Evolutionary conservation across 1,139 yeast species (phyloP).

Genomic region (Hemisphaericaspora lyxosophila): DNA sequence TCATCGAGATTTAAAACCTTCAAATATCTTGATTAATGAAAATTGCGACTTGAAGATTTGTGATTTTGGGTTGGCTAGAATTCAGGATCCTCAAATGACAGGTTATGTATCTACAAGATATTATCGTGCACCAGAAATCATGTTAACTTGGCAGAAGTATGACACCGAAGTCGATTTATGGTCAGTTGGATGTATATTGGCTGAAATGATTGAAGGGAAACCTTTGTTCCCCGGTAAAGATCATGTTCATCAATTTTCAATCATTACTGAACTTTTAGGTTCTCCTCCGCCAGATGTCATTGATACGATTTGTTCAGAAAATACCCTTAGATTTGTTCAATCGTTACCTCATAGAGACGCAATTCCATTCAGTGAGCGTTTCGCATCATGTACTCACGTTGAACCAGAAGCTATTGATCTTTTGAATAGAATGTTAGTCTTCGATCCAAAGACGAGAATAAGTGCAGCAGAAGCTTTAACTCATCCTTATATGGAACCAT

Average conservation of each 20-base stretch:
- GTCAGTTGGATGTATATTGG: slow-evolving; percentile 99
- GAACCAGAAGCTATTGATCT: slow-evolving; percentile 93
- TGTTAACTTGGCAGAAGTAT: slow-evolving; percentile 99
- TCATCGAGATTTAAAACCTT: slow-evolving; percentile 92
- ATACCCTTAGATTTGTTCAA: slow-evolving; percentile 89
- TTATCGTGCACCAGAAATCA: slow-evolving; percentile 97
- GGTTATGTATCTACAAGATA: slow-evolving; percentile 97
- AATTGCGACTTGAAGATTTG: slow-evolving; percentile 95
- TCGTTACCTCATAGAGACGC: slow-evolving; percentile 93
- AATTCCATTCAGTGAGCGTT: slow-evolving; percentile 79
- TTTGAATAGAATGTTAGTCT: slow-evolving; percentile 84
- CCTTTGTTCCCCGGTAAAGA: slow-evolving; percentile 98
- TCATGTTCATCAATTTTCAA: slow-evolving; percentile 96
- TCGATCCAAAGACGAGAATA: slow-evolving; percentile 91
- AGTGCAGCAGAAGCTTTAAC: slow-evolving; percentile 87
- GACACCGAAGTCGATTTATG: slow-evolving; percentile 98
- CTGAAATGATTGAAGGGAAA: slow-evolving; percentile 99
- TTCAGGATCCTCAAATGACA: slow-evolving; percentile 99
- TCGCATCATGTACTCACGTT: slow-evolving; percentile 63
- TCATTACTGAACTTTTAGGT: slow-evolving; percentile 92
- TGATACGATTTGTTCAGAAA: slow-evolving; percentile 93
- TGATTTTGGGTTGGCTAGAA: slow-evolving; percentile 94
- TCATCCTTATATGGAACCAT: slow-evolving; percentile 94
- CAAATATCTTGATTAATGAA: slow-evolving; percentile 88
- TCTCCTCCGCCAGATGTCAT: slow-evolving; percentile 96